phyloP scores from a whole-genome alignment of 2,329 filamentous ascomycete species.

The Sporothrix sp. region DNA sequence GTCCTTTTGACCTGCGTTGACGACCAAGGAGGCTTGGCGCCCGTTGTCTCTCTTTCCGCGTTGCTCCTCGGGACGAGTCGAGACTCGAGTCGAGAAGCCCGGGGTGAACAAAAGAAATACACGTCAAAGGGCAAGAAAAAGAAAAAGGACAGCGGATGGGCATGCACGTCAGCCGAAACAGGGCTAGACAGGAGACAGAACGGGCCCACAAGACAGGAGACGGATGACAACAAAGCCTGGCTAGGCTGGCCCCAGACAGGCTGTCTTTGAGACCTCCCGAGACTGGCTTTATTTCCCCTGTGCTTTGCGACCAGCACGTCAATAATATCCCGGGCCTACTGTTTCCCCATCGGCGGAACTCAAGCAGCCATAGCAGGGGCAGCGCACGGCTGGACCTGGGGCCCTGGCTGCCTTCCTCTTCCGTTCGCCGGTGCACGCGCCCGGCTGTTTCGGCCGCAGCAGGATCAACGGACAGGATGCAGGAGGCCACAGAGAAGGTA shows the following conservation, averaged over 20 bases:
- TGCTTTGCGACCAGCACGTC: too few relatives aligned
- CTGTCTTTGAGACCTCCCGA: too few relatives aligned
- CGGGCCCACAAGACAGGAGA: not conserved
- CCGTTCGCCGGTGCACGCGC: not conserved
- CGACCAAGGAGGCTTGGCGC: too few relatives aligned
- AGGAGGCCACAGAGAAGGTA: too few relatives aligned
- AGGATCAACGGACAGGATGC: constrained; percentile 1
- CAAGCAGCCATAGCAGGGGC: too few relatives aligned
- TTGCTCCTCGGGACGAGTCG: too few relatives aligned
- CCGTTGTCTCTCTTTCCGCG: too few relatives aligned
- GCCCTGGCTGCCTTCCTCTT: not conserved
- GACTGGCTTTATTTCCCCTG: too few relatives aligned
- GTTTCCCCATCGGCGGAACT: constrained; percentile 3
- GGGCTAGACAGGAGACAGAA: not conserved
- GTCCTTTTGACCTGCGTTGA: too few relatives aligned
- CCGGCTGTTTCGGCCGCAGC: constrained; percentile 11
- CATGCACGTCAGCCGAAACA: constrained; percentile 1
- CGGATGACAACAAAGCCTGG: not conserved
- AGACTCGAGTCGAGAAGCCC: not conserved
- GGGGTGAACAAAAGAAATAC: not conserved
- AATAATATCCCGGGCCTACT: constrained; percentile 6
- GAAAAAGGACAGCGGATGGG: not conserved
- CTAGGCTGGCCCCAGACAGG: too few relatives aligned
- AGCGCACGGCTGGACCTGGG: not conserved
- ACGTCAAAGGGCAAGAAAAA: not conserved